phyloP scores from a whole-genome alignment of 75 land plant genomes.

The Picea sitchensis region DNA sequence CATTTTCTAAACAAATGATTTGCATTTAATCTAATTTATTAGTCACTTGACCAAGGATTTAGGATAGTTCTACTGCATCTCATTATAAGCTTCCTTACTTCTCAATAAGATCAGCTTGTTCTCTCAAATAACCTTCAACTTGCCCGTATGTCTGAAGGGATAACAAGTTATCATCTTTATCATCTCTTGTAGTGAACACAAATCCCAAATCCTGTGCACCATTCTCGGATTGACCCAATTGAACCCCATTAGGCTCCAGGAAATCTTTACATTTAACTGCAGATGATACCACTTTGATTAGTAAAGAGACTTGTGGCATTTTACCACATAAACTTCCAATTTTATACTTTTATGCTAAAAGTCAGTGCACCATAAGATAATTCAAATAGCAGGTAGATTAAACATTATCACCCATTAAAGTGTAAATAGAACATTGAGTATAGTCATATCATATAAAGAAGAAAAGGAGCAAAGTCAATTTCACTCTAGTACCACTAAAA shows the following conservation, averaged over 20 bases:
- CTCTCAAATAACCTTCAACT: conserved; percentile 65
- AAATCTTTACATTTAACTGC: conserved; percentile 8
- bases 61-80: conserved; percentile 2
- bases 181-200: conserved; percentile 11
- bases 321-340: neutral
- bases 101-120: conserved; percentile 74
- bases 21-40: conserved; percentile 3
- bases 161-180: conserved; percentile 16
- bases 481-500: neutral
- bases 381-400: neutral
- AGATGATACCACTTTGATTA: conserved; percentile 9
- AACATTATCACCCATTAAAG: neutral
- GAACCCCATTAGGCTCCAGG: conserved; percentile 14
- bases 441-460: neutral
- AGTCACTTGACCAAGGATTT: neutral
- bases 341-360: neutral
- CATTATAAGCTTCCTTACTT: conserved; percentile 33
- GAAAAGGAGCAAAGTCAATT: neutral
- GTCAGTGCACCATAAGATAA: neutral
- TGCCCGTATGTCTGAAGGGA: conserved; percentile 74
- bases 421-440: neutral
- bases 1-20: neutral
- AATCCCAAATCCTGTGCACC: conserved; percentile 17
- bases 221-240: conserved; percentile 9
- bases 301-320: neutral